Evolutionary conservation across 257 asterid genomes (phyloP).

Genomic region (Gentiana macrophylla): DNA sequence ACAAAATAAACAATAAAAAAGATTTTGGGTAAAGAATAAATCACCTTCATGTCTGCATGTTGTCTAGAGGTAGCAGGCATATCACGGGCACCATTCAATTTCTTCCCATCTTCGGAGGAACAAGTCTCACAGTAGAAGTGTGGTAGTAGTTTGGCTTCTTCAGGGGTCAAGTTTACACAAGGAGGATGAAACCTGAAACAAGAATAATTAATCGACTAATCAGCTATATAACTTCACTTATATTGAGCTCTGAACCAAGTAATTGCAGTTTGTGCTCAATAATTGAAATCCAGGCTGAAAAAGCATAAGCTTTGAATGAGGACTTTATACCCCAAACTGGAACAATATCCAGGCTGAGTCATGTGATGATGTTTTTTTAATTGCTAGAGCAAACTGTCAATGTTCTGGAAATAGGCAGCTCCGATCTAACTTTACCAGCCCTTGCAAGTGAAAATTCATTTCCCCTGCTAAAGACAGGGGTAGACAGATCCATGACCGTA

Average conservation of each 20-base stretch:
- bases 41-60: slow-evolving; percentile 59
- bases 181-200: slow-evolving; percentile 78
- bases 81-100: slow-evolving; percentile 32
- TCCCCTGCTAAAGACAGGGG: too few species aligned
- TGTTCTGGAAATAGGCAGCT: too few species aligned
- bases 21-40: not conserved
- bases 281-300: not conserved
- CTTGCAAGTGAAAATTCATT: too few species aligned
- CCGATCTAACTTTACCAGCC: too few species aligned
- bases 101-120: slow-evolving; percentile 59
- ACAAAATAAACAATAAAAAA: not conserved
- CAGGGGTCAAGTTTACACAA: slow-evolving; percentile 63
- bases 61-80: slow-evolving; percentile 34
- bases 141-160: slow-evolving; percentile 64
- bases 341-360: too few species aligned
- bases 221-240: not conserved
- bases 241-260: not conserved
- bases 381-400: too few species aligned
- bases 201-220: slow-evolving; percentile 7
- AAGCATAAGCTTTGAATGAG: too few species aligned
- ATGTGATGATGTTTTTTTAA: too few species aligned
- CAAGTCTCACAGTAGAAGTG: slow-evolving; percentile 71
- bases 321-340: too few species aligned
- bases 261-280: not conserved
- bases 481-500: too few species aligned